These are phyloP conservation scores for Xylariaceae sp. DNA, from an alignment of 2,329 filamentous ascomycete genomes.

Conservation along the genomic window DNA sequence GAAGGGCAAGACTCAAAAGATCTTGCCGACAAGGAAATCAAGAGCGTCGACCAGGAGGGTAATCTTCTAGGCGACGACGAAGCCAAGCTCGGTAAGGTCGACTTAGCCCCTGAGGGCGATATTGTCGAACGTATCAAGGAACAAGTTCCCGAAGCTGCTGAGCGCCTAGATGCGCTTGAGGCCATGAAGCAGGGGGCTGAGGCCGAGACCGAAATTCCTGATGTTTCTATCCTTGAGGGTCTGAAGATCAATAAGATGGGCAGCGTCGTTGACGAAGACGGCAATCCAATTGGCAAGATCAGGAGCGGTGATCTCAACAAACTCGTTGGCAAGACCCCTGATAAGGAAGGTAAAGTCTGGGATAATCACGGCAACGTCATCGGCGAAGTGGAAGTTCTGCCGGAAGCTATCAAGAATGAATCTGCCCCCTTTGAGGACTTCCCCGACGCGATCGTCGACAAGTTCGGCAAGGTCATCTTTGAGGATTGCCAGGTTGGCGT, in stretches of 20 bases:
- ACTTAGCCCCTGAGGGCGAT: constrained; percentile 42
- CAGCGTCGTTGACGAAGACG: constrained; percentile 41
- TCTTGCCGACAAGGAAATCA: constrained; percentile 54
- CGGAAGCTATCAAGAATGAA: constrained; percentile 33
- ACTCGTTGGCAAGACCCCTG: constrained; percentile 39
- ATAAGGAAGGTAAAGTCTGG: constrained; percentile 41
- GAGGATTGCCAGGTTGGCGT: constrained; percentile 36
- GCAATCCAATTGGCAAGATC: constrained; percentile 41
- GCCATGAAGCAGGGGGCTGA: constrained; percentile 25
- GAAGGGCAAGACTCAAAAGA: constrained; percentile 29
- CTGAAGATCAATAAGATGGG: constrained; percentile 42
- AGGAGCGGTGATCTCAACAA: constrained; percentile 38
- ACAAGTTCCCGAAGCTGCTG: constrained; percentile 30
- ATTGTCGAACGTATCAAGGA: constrained; percentile 34
- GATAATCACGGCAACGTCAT: constrained; percentile 32
- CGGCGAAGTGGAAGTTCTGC: constrained; percentile 39
- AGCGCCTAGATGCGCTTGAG: constrained; percentile 34
- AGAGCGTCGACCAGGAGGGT: constrained; percentile 61
- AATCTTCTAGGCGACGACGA: constrained; percentile 62
- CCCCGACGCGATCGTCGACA: constrained; percentile 34
- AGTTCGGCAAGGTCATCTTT: constrained; percentile 36
- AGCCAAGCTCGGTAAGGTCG: constrained; percentile 58
- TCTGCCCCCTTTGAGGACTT: constrained; percentile 35
- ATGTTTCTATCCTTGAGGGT: constrained; percentile 35
- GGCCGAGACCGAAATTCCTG: constrained; percentile 20